These are phyloP conservation scores for Cryptosporidium tyzzeri DNA, from an alignment of 169 alveolate genomes.

Conservation along the genomic window DNA sequence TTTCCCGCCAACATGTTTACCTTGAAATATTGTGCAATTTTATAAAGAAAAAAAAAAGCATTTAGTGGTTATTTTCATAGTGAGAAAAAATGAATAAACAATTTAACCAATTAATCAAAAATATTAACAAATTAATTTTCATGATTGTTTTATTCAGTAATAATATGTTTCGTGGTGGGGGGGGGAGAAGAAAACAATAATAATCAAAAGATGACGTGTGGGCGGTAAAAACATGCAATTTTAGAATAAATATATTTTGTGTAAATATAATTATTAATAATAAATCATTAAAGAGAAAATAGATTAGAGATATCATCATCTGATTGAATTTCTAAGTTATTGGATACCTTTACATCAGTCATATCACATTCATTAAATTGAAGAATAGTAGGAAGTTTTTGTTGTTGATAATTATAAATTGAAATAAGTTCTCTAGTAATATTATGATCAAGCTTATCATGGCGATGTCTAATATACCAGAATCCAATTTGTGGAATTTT, in stretches of 20 bases:
- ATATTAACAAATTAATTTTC: background rate
- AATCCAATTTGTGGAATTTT: constrained; percentile 49
- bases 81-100: too few relatives aligned
- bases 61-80: too few relatives aligned
- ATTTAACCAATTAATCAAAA: background rate
- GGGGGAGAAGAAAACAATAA: background rate
- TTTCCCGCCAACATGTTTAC: too few relatives aligned
- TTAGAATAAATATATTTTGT: background rate
- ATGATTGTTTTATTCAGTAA: background rate
- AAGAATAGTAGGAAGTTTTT: constrained; percentile 16
- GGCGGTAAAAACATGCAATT: constrained; percentile 24
- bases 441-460: constrained; percentile 41
- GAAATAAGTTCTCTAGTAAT: constrained; percentile 49
- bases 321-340: constrained; percentile 12
- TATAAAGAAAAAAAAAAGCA: too few relatives aligned
- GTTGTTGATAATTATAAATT: constrained; percentile 17
- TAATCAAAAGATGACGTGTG: background rate
- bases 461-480: constrained; percentile 72
- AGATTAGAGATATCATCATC: constrained; percentile 5
- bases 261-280: background rate
- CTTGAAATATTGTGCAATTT: background rate
- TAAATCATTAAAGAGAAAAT: background rate
- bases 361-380: constrained; percentile 42
- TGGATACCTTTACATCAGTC: constrained; percentile 11
- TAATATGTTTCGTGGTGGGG: background rate